A percentile compares a stretch with the other conserved stretches of the same genome.
Conservation (phyloP, 1,284 basidiomycete species). For the Ganoderma lucidum region DNA sequence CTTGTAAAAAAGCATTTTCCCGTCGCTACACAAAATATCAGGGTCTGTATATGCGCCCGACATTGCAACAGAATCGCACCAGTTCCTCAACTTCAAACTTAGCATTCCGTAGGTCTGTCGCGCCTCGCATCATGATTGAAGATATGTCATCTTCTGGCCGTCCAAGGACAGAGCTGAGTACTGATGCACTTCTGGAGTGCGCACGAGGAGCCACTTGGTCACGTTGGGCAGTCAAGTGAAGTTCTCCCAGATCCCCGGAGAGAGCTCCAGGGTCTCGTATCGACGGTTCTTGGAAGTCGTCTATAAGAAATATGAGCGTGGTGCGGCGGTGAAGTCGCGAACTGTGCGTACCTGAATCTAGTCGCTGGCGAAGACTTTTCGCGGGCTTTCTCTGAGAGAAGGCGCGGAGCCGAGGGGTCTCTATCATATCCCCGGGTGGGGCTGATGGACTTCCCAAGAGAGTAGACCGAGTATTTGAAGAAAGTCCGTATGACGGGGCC, state of each 20-base stretch:
- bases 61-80: slow-evolving; percentile 21
- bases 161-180: slow-evolving; percentile 33
- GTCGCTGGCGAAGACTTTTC: slow-evolving; percentile 36
- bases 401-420: slow-evolving; percentile 10
- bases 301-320: background rate
- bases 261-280: slow-evolving; percentile 3
- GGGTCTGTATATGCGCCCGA: slow-evolving; percentile 18
- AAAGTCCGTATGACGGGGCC: background rate
- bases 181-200: slow-evolving; percentile 40
- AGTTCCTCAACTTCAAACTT: slow-evolving; percentile 41
- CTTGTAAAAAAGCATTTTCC: slow-evolving; percentile 36
- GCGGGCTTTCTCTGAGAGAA: slow-evolving; percentile 26
- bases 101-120: slow-evolving; percentile 40
- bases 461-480: background rate
- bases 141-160: slow-evolving; percentile 42
- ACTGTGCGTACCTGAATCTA: slow-evolving; percentile 26
- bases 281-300: slow-evolving; percentile 11
- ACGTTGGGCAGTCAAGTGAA: background rate
- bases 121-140: slow-evolving; percentile 43
- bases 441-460: background rate
- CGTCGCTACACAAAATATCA: slow-evolving; percentile 33
- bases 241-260: background rate
- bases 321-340: background rate
- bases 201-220: slow-evolving; percentile 13
- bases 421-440: background rate